Percentiles rank a stretch among this genome's conserved stretches.
These are phyloP conservation scores for Fusarium tupiense DNA, from an alignment of 2,329 filamentous ascomycete species.

Conservation along the genomic window DNA sequence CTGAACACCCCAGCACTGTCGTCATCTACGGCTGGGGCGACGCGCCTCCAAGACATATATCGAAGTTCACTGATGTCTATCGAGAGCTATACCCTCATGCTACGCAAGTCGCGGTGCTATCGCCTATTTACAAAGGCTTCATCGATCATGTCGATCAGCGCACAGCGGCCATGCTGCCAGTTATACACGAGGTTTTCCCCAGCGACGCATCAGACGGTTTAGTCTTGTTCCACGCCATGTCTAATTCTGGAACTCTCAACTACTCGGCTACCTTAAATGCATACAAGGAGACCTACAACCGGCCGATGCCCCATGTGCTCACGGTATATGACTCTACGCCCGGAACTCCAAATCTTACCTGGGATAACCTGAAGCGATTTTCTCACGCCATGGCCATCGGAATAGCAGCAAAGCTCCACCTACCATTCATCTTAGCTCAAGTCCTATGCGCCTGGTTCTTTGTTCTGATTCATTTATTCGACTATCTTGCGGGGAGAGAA, in stretches of 20 bases:
- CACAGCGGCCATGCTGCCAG: not conserved
- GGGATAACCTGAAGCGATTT: conserved; percentile 6
- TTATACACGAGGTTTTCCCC: not conserved
- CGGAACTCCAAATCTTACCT: not conserved
- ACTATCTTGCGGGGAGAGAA: not conserved
- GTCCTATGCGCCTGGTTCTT: not conserved
- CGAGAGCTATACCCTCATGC: not conserved
- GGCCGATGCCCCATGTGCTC: not conserved
- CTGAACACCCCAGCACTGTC: not conserved
- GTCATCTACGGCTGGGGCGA: conserved; percentile 17
- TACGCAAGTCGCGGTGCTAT: not conserved
- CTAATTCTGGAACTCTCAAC: not conserved
- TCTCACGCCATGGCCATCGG: conserved; percentile 8
- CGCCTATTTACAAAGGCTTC: not conserved
- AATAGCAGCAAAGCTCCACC: not conserved
- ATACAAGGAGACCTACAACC: not conserved
- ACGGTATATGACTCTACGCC: conserved; percentile 2
- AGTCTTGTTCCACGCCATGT: not conserved
- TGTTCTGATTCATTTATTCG: not conserved
- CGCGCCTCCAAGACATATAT: not conserved
- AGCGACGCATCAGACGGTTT: accelerated
- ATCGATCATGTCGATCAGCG: not conserved
- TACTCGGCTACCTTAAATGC: not conserved
- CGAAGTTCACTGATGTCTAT: not conserved
- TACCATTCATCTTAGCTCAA: not conserved